Base-by-base conservation (phyloP, 495 filamentous ascomycete species). In the Penicillium ucsense region DNA sequence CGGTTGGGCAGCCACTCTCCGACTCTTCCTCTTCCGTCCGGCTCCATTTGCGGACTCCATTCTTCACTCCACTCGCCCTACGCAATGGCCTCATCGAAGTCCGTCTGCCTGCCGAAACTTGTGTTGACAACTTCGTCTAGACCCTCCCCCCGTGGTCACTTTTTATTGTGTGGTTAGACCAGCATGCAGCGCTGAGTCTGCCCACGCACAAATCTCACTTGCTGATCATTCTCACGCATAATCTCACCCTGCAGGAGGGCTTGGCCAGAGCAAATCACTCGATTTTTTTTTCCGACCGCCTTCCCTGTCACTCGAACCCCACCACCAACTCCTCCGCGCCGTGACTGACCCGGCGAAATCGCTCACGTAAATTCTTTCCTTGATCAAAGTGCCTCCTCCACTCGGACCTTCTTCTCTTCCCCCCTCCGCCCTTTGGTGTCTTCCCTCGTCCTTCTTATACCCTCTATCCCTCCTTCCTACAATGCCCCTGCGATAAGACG, bases 401-500 rank as follows among this genome's bases (percentile, higher is more conserved):
- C 20, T 20, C 20, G 20, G 20, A 20, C 20, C 20, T 20, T 20
- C 20, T 20, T 20, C 20, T 20, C 20, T 20, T 20, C 2, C 20
- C 20, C 20, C 2, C 20, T 20, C 20, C 20, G 20, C 20, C 20
- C 20, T 20, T 20, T 20, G 20, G 20, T 20, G 20, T 20, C 20
- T 20, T 20, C 20, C 20, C 20, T 20, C 20, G 20, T 20, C 20
- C 20, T 20, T 20, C 20, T 20, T 20, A 20, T 20, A 20, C 45
- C 31, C 20, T 7, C 9, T 43, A 10, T 41, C n/a, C n/a, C 45
- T 36, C 32, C 28, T 47, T 34, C 38, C 43, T 38, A 62, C 31
- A 39, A 62, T 62, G 59, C 47, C 49, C 49, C 48, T 43, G 47
- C 64, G 60, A 64, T 65, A 64, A 60, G 65, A 41, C 51, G 48